Evolutionary conservation across 805 yeast genomes (phyloP).

Genomic region (Yamadazyma tumulicola): DNA sequence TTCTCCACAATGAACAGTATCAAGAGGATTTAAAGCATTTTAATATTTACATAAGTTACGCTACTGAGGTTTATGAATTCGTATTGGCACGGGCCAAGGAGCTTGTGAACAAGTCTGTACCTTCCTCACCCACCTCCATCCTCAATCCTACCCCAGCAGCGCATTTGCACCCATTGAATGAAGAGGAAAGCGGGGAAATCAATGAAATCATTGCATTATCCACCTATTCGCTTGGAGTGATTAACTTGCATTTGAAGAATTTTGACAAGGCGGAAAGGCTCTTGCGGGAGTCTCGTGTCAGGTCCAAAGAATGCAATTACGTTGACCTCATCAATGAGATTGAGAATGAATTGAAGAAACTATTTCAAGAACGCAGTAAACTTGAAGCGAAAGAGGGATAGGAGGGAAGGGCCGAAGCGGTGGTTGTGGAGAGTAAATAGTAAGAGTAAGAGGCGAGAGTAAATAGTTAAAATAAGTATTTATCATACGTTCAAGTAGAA

Average conservation of each 20-base stretch:
- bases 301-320: slow-evolving; percentile 67
- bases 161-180: slow-evolving; percentile 1
- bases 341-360: slow-evolving; percentile 60
- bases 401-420: too few relatives aligned
- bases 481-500: too few relatives aligned
- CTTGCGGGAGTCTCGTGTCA: slow-evolving; percentile 63
- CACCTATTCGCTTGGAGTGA: slow-evolving; percentile 81
- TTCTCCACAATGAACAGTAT: background rate
- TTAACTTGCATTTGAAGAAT: slow-evolving; percentile 58
- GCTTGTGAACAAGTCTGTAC: slow-evolving; percentile 14
- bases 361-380: slow-evolving; percentile 30
- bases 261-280: slow-evolving; percentile 55
- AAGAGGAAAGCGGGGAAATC: slow-evolving; percentile 19
- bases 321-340: slow-evolving; percentile 59
- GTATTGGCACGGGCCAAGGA: slow-evolving; percentile 31
- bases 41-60: slow-evolving; percentile 23
- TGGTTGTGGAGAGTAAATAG: too few relatives aligned
- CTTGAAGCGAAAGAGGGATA: too few relatives aligned
- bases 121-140: background rate
- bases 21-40: slow-evolving; percentile 4
- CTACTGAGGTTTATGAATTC: slow-evolving; percentile 32
- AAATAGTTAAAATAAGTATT: too few relatives aligned
- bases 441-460: too few relatives aligned
- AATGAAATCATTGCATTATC: slow-evolving; percentile 75
- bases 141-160: background rate